Base-by-base conservation (phyloP, 1,139 yeast genomes). In the Eremothecium cymbalariae region DNA sequence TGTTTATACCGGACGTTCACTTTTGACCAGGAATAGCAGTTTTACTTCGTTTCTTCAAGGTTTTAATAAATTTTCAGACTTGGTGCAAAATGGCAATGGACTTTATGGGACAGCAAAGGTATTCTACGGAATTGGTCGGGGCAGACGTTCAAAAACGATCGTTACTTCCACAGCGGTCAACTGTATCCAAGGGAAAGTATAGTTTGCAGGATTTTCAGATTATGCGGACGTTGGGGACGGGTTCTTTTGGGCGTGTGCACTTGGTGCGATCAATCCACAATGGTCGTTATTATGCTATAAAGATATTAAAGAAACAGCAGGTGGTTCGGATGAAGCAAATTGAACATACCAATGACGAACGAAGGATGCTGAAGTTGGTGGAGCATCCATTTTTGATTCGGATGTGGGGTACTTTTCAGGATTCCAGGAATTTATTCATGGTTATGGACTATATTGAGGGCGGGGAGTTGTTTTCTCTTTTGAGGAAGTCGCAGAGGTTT, bases 341-440 rank as follows among this genome's bases (percentile, higher is more conserved):
- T 44, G 97, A 90, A 57, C 98, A 90, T 60, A 90, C 97, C 14
- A 90, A 90, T 60, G 98, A 90, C 60, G 98, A 90, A 65, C 70
- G 98, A 45, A 70, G 95, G 45, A 90, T 90, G 94, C 70, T 90
- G 43, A 85, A 83, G 57, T 66, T 85, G 40, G 95, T 90, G 15
- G 94, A 85, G 55, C 96, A 88, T 57, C 97, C 97, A 15, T 90
- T 90, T 54, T 70, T 90, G 47, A 86, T 88, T 49, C 70, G 97
- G 49, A 85, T 90, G 94, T 90, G 98, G 98, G 98, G 98, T 25
- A 90, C 97, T 0, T 90, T 81, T 61, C 97, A 90, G 62, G 97
- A 90, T 62, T 72, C 90, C 21, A 75, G 73, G 48, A 84, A 84
- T 55, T 64, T 90, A 46, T 90, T 86, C 54, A 88, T 90, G 97